Evolutionary conservation across 2,329 filamentous ascomycete genomes (phyloP).

Genomic region (Cladosporium sp.): DNA sequence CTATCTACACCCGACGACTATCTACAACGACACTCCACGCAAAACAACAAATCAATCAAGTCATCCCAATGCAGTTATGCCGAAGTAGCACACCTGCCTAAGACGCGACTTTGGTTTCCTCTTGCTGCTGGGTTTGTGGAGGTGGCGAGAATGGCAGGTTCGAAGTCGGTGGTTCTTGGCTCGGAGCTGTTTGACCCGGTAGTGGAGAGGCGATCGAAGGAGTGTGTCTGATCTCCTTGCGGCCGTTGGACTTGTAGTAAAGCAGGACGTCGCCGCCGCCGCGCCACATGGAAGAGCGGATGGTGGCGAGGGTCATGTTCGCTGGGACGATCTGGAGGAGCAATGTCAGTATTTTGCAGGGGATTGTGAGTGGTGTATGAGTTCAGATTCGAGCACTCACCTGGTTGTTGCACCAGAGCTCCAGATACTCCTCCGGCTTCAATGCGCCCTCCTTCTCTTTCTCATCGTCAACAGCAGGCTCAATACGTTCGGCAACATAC

Average conservation of each 20-base stretch:
- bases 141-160: slow-evolving; percentile 8
- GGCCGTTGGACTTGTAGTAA: slow-evolving; percentile 88
- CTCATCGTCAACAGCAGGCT: slow-evolving; percentile 50
- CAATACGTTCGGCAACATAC: slow-evolving; percentile 89
- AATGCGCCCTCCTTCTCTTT: slow-evolving; percentile 46
- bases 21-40: not conserved
- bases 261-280: slow-evolving; percentile 89
- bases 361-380: no score
- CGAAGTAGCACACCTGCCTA: slow-evolving; percentile 10
- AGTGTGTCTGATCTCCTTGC: slow-evolving; percentile 52
- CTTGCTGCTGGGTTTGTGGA: not conserved
- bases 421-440: slow-evolving; percentile 86
- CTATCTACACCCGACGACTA: not conserved
- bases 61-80: not conserved
- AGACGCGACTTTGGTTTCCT: slow-evolving; percentile 3
- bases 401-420: slow-evolving; percentile 90
- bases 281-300: slow-evolving; percentile 90
- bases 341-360: slow-evolving; percentile 34
- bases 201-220: not conserved
- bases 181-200: not conserved
- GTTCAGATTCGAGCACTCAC: slow-evolving; percentile 56
- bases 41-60: not conserved
- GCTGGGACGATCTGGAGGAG: slow-evolving; percentile 57
- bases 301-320: slow-evolving; percentile 88
- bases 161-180: not conserved